phyloP scores from a whole-genome alignment of 1,284 basidiomycete species.

The Naganishia liquefaciens region DNA sequence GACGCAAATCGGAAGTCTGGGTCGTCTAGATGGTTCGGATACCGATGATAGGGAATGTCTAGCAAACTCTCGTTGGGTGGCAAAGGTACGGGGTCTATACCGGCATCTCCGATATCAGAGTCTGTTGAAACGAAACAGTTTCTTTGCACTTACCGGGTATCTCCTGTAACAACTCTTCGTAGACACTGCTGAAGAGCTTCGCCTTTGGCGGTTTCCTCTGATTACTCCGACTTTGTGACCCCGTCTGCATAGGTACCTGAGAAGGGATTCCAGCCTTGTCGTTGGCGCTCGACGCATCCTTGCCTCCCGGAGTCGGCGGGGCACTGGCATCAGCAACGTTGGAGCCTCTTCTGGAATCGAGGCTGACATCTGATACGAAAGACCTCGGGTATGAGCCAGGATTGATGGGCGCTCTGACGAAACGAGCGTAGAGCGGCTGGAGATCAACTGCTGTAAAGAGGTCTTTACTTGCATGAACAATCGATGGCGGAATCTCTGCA shows the following conservation, averaged over 20 bases:
- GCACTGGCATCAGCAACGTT: conserved; percentile 4
- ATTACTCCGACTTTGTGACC: background rate
- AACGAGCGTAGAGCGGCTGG: conserved; percentile 23
- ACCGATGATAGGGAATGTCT: conserved; percentile 22
- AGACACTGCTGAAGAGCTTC: conserved; percentile 21
- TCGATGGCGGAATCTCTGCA: conserved; percentile 12
- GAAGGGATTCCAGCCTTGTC: background rate
- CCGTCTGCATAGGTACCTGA: background rate
- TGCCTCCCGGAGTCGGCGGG: background rate
- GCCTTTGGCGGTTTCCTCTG: conserved; percentile 16
- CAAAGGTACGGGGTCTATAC: conserved; percentile 18
- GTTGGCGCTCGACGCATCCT: background rate
- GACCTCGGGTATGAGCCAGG: background rate
- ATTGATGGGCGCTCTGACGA: conserved; percentile 20
- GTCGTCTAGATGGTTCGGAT: conserved; percentile 25
- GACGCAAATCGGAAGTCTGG: conserved; percentile 19
- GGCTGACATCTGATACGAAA: conserved; percentile 12
- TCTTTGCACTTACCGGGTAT: conserved; percentile 2
- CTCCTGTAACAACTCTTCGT: conserved; percentile 24
- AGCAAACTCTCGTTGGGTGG: conserved; percentile 22
- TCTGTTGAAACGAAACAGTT: background rate
- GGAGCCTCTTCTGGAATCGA: background rate
- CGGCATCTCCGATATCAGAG: background rate
- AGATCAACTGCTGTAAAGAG: conserved; percentile 24
- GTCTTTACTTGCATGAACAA: conserved; percentile 18